These are phyloP conservation scores for Myxozyma monticola DNA, from an alignment of 805 yeast species.

Conservation along the genomic window DNA sequence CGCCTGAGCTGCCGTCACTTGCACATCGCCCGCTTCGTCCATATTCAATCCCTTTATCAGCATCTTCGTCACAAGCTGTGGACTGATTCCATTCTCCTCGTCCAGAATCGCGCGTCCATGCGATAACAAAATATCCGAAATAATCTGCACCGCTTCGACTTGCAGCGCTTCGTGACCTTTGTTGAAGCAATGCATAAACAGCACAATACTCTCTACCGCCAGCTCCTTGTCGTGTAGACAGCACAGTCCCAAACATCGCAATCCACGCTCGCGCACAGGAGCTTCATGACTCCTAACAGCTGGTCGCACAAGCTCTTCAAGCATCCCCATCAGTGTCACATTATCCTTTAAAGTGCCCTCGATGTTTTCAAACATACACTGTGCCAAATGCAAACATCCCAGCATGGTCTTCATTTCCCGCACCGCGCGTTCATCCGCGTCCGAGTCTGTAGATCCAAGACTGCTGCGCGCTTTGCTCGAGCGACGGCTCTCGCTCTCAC, in stretches of 20 bases:
- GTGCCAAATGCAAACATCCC: conserved; percentile 68
- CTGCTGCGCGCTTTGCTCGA: conserved; percentile 10
- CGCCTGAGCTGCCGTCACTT: conserved; percentile 82
- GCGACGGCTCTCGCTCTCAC: background rate
- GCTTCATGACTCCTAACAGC: conserved; percentile 64
- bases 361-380: conserved; percentile 65
- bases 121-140: conserved; percentile 74
- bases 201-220: conserved; percentile 63
- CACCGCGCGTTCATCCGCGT: conserved; percentile 35
- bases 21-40: conserved; percentile 55
- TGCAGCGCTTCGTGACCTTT: conserved; percentile 65
- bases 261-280: conserved; percentile 62
- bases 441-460: conserved; percentile 1
- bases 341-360: conserved; percentile 55
- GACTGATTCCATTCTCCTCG: conserved; percentile 32
- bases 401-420: conserved; percentile 33
- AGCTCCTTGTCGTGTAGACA: conserved; percentile 64
- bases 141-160: conserved; percentile 62
- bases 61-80: conserved; percentile 37
- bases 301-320: conserved; percentile 76
- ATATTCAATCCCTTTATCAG: conserved; percentile 37
- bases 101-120: conserved; percentile 73
- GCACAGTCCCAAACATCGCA: conserved; percentile 75
- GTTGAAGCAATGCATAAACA: conserved; percentile 69
- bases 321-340: conserved; percentile 62